A percentile compares a stretch with the other conserved stretches of the same genome.
Evolutionary conservation across 495 filamentous ascomycete genomes (phyloP).

Genomic region (Neurospora tetrasperma): DNA sequence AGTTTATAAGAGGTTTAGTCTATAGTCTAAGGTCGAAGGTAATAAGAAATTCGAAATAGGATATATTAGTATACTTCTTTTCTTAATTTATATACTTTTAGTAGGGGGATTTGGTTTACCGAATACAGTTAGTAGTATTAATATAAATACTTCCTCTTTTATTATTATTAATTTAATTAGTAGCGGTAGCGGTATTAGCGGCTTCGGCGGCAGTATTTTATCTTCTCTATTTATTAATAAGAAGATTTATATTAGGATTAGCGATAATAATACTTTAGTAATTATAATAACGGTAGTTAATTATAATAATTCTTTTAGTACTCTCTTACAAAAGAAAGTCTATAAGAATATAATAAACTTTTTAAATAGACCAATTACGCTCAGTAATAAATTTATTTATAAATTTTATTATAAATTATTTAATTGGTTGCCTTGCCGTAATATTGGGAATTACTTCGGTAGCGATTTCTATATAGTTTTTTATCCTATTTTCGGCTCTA

Average conservation of each 20-base stretch:
- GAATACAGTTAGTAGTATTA: neutral
- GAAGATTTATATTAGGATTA: neutral
- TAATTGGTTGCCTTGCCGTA: neutral
- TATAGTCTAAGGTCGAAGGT: fast-evolving
- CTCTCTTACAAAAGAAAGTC: neutral
- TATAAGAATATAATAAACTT: neutral
- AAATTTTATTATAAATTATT: neutral
- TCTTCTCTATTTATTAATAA: neutral
- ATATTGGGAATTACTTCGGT: neutral
- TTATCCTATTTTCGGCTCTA: neutral
- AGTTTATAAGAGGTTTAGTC: neutral
- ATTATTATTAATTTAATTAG: neutral
- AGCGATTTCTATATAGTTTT: neutral
- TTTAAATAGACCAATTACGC: neutral
- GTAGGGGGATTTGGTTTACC: neutral
- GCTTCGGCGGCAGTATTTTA: neutral
- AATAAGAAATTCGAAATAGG: neutral
- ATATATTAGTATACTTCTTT: neutral
- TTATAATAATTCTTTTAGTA: neutral
- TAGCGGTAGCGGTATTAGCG: too few species aligned
- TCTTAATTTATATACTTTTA: neutral
- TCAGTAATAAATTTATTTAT: neutral
- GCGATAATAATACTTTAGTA: neutral
- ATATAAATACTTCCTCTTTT: neutral
- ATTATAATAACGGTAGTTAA: neutral